Evolutionary conservation across 768 basidiomycete genomes (phyloP).

Genomic region (Ramaria sp.): DNA sequence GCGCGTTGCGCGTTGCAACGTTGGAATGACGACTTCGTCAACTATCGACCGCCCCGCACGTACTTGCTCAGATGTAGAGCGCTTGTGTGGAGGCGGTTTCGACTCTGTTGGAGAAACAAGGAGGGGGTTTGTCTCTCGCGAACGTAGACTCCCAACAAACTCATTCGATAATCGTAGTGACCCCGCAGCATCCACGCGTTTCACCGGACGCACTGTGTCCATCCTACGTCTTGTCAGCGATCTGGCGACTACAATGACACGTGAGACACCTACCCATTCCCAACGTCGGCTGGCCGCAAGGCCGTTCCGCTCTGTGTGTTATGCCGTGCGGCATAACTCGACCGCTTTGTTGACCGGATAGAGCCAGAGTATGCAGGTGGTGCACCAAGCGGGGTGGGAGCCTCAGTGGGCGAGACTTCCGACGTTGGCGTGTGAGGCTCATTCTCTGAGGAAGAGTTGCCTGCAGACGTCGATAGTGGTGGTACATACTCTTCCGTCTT

Average conservation of each 20-base stretch:
- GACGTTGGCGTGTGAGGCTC: conserved; percentile 26
- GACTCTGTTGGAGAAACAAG: conserved; percentile 33
- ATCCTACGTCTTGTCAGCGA: conserved; percentile 21
- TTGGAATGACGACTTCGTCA: conserved; percentile 76
- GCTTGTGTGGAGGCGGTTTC: conserved; percentile 35
- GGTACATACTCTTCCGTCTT: conserved; percentile 33
- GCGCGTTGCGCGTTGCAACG: conserved; percentile 36
- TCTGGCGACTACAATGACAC: not conserved
- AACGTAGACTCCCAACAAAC: conserved; percentile 62
- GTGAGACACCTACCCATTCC: conserved; percentile 40
- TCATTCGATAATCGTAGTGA: conserved; percentile 71
- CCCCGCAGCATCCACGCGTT: conserved; percentile 75
- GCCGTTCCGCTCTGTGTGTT: conserved; percentile 60
- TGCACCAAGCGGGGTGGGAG: conserved; percentile 35
- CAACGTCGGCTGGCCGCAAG: conserved; percentile 73
- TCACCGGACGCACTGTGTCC: conserved; percentile 87
- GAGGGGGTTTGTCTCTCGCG: conserved; percentile 35
- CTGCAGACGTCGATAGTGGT: conserved; percentile 32
- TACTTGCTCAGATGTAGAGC: conserved; percentile 42
- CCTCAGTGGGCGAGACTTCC: conserved; percentile 15
- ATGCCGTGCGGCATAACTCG: conserved; percentile 71
- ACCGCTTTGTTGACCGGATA: conserved; percentile 48
- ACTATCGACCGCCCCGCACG: conserved; percentile 62
- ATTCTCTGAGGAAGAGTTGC: conserved; percentile 27
- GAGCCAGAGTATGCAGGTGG: conserved; percentile 71